Evolutionary conservation across 139 green algal species (phyloP), one percentile per base, ranked within the genome.

Genomic region (Chlamydomonas schloesseri): DNA sequence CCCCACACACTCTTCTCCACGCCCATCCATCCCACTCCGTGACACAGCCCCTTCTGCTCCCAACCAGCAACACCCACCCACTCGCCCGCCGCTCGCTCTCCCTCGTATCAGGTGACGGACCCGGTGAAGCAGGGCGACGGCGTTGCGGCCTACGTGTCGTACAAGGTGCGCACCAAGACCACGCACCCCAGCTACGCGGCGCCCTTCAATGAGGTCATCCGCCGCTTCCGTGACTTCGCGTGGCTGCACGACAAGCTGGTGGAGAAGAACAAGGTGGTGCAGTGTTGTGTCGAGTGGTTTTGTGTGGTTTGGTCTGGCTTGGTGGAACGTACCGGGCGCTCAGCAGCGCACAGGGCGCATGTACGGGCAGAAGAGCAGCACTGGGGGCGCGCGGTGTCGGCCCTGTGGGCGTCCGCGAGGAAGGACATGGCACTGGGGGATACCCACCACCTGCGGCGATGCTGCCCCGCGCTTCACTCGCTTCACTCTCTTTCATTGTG

Each of bases 81-180:
- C 42, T 50, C 6, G 5, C 6, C 6, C 8, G 42, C 2, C 60
- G 24, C 26, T 33, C 1, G 10, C 60, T 1, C 95, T 96, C 84
- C 86, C 95, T 20, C 94, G 98, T 64, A 46, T 55, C 58, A 75
- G 0, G 95, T 99, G 24, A 84, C 86, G 1, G 97, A 99, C 62
- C 96, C 97, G n/a, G 94, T 98, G 18, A 98, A 97, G 91, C 97
- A 99, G 81, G 97, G 97, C 4, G 97, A 99, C 34, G 93, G 95
- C 2, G 95, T 98, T 3, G 89, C 78, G 62, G 90, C 90, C 0
- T 95, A 85, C 78, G 92, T 95, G 9, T 88, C 92, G 29, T 95
- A 92, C 83, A 92, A 92, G 58, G 88, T 93, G 21, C 82, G 77
- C 50, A 93, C 85, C 50, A 91, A 86, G 29, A 93, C 87, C 15